Percentiles rank a stretch among this genome's conserved stretches.
Conservation (phyloP, 192 early-diverging fungal genomes). For the Rhizoclosmatium globosum region DNA sequence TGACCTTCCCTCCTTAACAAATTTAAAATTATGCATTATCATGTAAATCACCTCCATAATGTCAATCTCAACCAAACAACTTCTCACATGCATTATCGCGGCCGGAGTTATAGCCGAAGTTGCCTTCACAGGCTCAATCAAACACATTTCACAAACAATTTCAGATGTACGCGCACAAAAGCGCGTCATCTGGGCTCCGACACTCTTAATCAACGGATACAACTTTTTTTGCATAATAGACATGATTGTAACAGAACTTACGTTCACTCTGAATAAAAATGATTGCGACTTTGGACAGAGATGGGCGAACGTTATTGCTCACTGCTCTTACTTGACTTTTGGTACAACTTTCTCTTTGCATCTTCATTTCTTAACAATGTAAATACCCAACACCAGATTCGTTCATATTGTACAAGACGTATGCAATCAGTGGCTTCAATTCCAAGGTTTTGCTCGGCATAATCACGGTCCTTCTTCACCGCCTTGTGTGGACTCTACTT, state of each 20-base stretch:
- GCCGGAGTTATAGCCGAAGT: too few species aligned
- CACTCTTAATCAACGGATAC: not conserved
- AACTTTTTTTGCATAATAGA: not conserved
- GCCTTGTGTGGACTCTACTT: not conserved
- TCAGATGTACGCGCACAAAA: too few species aligned
- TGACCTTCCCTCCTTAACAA: too few species aligned
- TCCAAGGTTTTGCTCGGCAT: not conserved
- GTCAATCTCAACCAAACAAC: too few species aligned
- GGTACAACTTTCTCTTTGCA: not conserved
- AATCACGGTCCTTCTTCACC: not conserved
- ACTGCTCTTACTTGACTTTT: not conserved
- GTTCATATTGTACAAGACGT: conserved; percentile 1
- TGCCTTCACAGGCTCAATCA: too few species aligned
- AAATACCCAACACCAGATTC: not conserved
- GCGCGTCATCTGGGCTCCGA: not conserved
- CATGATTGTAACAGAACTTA: not conserved
- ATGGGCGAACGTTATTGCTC: not conserved
- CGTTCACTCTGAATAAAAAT: not conserved
- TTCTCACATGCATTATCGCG: too few species aligned
- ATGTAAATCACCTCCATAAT: too few species aligned
- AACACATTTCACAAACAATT: too few species aligned
- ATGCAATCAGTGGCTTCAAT: not conserved
- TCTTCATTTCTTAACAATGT: too few species aligned
- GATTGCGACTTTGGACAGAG: not conserved
- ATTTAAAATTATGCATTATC: too few species aligned